Evolutionary conservation across 495 filamentous ascomycete species (phyloP).

Genomic region (Patellaria atrata): DNA sequence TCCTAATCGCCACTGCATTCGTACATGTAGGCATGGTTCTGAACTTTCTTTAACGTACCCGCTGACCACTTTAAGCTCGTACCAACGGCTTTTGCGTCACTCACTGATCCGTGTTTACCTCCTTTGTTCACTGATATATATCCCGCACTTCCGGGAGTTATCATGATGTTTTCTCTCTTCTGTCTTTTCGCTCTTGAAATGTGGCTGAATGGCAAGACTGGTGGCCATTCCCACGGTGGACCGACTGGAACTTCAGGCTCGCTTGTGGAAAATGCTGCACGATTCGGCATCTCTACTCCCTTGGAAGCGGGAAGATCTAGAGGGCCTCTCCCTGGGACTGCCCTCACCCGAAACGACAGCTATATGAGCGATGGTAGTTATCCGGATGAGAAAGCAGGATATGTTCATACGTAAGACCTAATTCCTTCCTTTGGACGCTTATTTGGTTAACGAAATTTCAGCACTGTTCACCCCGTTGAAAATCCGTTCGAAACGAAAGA

Average conservation of each 20-base stretch:
- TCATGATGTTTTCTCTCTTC: slow-evolving; percentile 44
- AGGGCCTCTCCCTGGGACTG: too few species aligned
- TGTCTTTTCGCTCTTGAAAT: slow-evolving; percentile 42
- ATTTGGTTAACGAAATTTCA: background rate
- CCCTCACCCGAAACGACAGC: too few species aligned
- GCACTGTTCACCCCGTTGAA: slow-evolving; percentile 4
- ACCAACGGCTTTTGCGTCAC: slow-evolving; percentile 40
- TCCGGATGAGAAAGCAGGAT: too few species aligned
- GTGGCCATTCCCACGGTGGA: slow-evolving; percentile 37
- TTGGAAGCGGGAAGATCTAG: slow-evolving; percentile 10
- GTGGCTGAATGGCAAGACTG: slow-evolving; percentile 26
- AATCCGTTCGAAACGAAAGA: background rate
- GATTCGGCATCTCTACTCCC: slow-evolving; percentile 1
- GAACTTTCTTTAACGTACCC: background rate
- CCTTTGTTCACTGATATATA: slow-evolving; percentile 40
- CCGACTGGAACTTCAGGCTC: slow-evolving; percentile 29
- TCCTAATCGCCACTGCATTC: slow-evolving; percentile 21
- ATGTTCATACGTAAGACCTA: slow-evolving; percentile 5
- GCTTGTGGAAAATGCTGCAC: background rate
- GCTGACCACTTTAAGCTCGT: slow-evolving; percentile 29
- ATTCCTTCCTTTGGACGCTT: background rate
- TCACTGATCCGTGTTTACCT: slow-evolving; percentile 44
- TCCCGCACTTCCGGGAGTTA: slow-evolving; percentile 44
- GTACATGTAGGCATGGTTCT: slow-evolving; percentile 17
- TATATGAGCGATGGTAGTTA: too few species aligned